A percentile compares a stretch with the other conserved stretches of the same genome.
phyloP scores from a whole-genome alignment of 164 flowering plant genomes.

The grape (Vitis vinifera) region DNA sequence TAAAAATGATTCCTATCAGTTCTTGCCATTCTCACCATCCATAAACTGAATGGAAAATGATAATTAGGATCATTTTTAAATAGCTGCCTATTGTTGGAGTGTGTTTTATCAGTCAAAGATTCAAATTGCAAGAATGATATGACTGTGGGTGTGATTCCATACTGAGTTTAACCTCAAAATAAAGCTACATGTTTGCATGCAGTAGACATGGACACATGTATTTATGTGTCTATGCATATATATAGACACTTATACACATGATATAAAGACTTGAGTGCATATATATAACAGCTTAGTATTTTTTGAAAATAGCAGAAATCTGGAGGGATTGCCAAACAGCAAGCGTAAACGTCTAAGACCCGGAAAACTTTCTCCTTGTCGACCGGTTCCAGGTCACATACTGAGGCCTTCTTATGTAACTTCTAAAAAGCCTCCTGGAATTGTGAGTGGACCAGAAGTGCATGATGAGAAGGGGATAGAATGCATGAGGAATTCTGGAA shows the following conservation, averaged over 20 bases:
- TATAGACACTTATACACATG: too few species aligned
- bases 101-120: not conserved
- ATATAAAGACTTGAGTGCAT: too few species aligned
- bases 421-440: constrained; percentile 58
- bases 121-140: not conserved
- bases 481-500: constrained; percentile 94
- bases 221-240: too few species aligned
- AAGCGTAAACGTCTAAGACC: constrained; percentile 67
- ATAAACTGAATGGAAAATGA: not conserved
- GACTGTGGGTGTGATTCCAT: not conserved
- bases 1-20: too few species aligned
- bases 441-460: constrained; percentile 74
- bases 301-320: constrained; percentile 35
- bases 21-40: not conserved
- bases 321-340: constrained; percentile 20
- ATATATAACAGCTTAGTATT: not conserved
- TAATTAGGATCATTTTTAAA: not conserved
- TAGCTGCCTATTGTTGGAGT: too few species aligned
- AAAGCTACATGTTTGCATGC: not conserved
- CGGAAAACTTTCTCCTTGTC: constrained; percentile 80
- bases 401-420: constrained; percentile 74
- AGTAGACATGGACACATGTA: too few species aligned
- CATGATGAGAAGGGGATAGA: constrained; percentile 82
- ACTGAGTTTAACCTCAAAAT: not conserved
- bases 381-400: constrained; percentile 82